phyloP scores from a whole-genome alignment of 768 basidiomycete species.

The Lentinula lateritia region DNA sequence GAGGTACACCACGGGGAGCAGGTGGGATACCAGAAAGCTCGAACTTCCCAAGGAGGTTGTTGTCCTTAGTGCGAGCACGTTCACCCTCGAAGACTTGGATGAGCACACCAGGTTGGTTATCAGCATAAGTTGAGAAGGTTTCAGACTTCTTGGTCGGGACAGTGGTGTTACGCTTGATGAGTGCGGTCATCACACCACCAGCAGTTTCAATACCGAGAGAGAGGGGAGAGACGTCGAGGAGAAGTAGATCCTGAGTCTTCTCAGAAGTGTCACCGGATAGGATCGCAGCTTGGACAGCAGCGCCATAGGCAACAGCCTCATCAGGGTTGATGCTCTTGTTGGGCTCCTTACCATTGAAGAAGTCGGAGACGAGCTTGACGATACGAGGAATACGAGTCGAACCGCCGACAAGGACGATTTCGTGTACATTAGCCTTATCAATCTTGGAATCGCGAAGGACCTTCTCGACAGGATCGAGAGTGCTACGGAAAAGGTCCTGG shows the following conservation, averaged over 20 bases:
- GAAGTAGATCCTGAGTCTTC: constrained; percentile 44
- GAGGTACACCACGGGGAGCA: constrained; percentile 84
- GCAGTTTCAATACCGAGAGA: constrained; percentile 61
- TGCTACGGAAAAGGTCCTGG: constrained; percentile 12
- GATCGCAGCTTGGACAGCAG: constrained; percentile 65
- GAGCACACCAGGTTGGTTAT: constrained; percentile 85
- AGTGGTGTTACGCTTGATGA: constrained; percentile 44
- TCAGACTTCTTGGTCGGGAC: constrained; percentile 48
- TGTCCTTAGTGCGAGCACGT: constrained; percentile 84
- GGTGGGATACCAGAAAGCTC: constrained; percentile 88
- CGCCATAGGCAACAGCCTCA: constrained; percentile 72
- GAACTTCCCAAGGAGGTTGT: constrained; percentile 87
- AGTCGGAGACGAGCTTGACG: constrained; percentile 60
- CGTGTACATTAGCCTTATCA: constrained; percentile 26
- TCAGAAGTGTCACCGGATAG: constrained; percentile 53
- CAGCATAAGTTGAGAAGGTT: constrained; percentile 81
- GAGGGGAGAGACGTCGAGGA: constrained; percentile 54
- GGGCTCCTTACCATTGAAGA: constrained; percentile 63
- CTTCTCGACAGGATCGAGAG: constrained; percentile 45
- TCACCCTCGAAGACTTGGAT: constrained; percentile 92
- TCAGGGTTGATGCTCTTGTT: constrained; percentile 67
- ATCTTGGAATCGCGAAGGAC: constrained; percentile 49
- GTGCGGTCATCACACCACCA: constrained; percentile 54
- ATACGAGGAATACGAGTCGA: constrained; percentile 71
- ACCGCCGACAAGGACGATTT: constrained; percentile 54